A percentile compares a stretch with the other conserved stretches of the same genome.
phyloP scores from a whole-genome alignment of 495 filamentous ascomycete genomes.

The Penicillium canariense region DNA sequence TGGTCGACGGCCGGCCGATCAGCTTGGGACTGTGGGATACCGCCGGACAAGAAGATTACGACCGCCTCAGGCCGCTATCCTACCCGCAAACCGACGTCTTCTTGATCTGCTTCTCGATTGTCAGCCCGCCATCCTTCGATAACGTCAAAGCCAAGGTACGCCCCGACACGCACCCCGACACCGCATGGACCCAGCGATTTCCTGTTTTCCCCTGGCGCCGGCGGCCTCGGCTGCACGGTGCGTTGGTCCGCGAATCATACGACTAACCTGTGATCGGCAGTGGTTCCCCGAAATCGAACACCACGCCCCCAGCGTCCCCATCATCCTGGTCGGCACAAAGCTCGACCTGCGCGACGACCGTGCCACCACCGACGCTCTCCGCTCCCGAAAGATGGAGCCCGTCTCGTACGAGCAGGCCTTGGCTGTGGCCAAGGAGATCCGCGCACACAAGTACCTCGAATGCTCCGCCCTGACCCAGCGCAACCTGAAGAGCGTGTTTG shows the following conservation, averaged over 20 bases:
- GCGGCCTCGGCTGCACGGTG: not conserved
- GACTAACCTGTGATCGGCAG: slow-evolving; percentile 37
- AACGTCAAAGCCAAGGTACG: slow-evolving; percentile 94
- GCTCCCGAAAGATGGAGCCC: slow-evolving; percentile 84
- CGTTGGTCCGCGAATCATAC: not conserved
- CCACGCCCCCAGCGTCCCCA: slow-evolving; percentile 90
- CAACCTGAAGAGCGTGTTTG: slow-evolving; percentile 96
- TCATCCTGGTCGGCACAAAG: slow-evolving; percentile 97
- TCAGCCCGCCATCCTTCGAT: slow-evolving; percentile 95
- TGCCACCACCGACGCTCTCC: slow-evolving; percentile 71
- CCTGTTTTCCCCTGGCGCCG: not conserved
- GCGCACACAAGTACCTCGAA: slow-evolving; percentile 91
- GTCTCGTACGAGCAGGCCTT: slow-evolving; percentile 88
- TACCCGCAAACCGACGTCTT: slow-evolving; percentile 99
- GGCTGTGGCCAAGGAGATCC: slow-evolving; percentile 83
- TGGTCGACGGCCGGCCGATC: slow-evolving; percentile 97
- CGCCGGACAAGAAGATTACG: slow-evolving; percentile 97
- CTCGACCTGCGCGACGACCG: slow-evolving; percentile 90
- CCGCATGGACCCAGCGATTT: not conserved
- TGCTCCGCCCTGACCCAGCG: slow-evolving; percentile 97
- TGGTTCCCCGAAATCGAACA: slow-evolving; percentile 98
- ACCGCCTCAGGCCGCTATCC: slow-evolving; percentile 88
- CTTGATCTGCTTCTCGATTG: slow-evolving; percentile 97
- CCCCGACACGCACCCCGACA: not conserved
- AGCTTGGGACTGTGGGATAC: slow-evolving; percentile 98